phyloP scores from a whole-genome alignment of 345 rosid species.

The Camelina laxa region DNA sequence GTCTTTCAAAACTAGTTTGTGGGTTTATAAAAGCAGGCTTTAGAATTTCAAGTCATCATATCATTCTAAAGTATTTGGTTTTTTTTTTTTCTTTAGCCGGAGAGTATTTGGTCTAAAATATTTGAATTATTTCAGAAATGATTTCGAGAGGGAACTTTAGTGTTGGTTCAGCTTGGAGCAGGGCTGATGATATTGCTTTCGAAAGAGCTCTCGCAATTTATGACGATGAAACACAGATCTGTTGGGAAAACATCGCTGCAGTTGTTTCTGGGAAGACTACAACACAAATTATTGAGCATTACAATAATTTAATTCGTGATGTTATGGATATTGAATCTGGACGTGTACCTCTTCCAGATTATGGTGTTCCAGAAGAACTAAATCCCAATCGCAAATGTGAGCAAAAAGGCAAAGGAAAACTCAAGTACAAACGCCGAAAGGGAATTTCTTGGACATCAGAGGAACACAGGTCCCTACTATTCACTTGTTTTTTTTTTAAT shows the following conservation, averaged over 20 bases:
- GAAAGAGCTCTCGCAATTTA: constrained; percentile 74
- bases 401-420: constrained; percentile 61
- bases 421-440: constrained; percentile 77
- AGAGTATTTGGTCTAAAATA: neutral
- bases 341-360: constrained; percentile 68
- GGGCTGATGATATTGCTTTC: constrained; percentile 78
- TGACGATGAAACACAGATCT: constrained; percentile 55
- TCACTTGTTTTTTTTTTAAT: neutral
- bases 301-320: constrained; percentile 67
- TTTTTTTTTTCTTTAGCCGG: neutral
- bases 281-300: constrained; percentile 65
- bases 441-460: constrained; percentile 84
- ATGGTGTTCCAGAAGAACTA: constrained; percentile 59
- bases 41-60: neutral
- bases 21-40: neutral
- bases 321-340: constrained; percentile 77
- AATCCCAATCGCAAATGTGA: no score
- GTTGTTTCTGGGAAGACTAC: constrained; percentile 69
- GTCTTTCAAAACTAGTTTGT: neutral
- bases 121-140: constrained; percentile 48
- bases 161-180: constrained; percentile 67
- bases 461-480: constrained; percentile 66
- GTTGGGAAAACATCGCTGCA: constrained; percentile 59
- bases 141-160: constrained; percentile 51
- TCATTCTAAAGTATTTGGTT: neutral